Base-by-base conservation (phyloP, 208 protist species). In the Crithidia fasciculata region DNA sequence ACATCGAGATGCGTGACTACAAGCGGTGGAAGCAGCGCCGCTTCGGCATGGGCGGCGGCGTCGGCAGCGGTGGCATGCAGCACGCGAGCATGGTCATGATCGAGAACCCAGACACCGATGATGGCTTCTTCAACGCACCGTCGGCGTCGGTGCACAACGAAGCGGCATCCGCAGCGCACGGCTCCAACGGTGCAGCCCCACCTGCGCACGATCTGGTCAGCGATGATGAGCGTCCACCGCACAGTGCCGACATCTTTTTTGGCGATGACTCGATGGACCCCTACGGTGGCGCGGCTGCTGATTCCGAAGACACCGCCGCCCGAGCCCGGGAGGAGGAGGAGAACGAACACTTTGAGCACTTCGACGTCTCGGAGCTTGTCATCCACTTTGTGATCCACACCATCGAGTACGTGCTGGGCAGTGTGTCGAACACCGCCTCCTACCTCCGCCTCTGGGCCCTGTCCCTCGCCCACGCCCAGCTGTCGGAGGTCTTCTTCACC, bases 391-490 rank as follows among this genome's bases (percentile, higher is more conserved):
- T 98, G n/a, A 99, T 99, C 74, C 98, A 99, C 85, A 99, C 99
- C 44, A 99, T 99, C 74, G 99, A 99, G 83, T 99, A 99, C 80
- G 93, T 99, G 41, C 93, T 99, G 8, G 96, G 98, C 61, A 93
- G 87, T 63, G 97, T 99, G 49, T 99, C 99, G 13, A 99, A 99
- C 86, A 99, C 99, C 13, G 99, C 99, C 7, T 99, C 99, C n/a
- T 99, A 99, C 85, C 90, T 99, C 40, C 96, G 99, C 74, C 91
- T 99, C 12, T 99, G 99, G 99, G 99, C 99, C 9, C 86, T 99
- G n/a, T 99, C 98, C 5, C 91, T 99, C 1, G 99, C 99, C 36
- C 99, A 99, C 83, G 97, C 99, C 52, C 92, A 98, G 85, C 89
- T 98, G 6, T 94, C 90, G 16, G 95, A 98, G 67, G 97, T 98